phyloP scores from a whole-genome alignment of 2,329 filamentous ascomycete species.

The Davidsoniella virescens region DNA sequence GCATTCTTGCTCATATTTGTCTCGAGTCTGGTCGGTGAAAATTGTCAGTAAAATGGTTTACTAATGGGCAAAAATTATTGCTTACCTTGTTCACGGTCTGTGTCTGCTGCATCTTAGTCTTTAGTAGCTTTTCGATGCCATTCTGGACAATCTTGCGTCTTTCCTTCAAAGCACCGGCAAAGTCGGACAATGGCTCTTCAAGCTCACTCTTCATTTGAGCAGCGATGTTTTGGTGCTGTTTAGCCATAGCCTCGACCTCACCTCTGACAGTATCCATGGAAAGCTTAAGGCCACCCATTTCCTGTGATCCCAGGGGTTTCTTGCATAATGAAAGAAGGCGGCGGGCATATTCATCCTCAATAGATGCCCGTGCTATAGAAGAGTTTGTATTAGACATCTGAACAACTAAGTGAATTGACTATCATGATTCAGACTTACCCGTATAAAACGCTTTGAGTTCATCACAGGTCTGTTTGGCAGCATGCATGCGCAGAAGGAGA shows the following conservation, averaged over 20 bases:
- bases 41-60: slow-evolving; percentile 4
- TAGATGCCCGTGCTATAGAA: slow-evolving; percentile 50
- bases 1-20: slow-evolving; percentile 94
- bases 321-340: slow-evolving; percentile 75
- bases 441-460: slow-evolving; percentile 85
- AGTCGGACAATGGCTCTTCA: slow-evolving; percentile 83
- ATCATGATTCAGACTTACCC: slow-evolving; percentile 31
- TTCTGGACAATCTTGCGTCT: slow-evolving; percentile 89
- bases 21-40: slow-evolving; percentile 46
- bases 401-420: neutral
- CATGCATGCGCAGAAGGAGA: slow-evolving; percentile 84
- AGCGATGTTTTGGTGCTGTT: slow-evolving; percentile 80
- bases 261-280: slow-evolving; percentile 78
- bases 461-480: slow-evolving; percentile 85
- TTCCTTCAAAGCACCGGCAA: slow-evolving; percentile 91
- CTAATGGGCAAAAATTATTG: neutral
- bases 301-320: slow-evolving; percentile 77
- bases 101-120: slow-evolving; percentile 85
- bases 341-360: slow-evolving; percentile 91
- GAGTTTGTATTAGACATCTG: neutral
- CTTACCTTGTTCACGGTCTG: slow-evolving; percentile 75
- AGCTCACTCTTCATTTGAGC: slow-evolving; percentile 90
- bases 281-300: slow-evolving; percentile 64
- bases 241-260: slow-evolving; percentile 86
- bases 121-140: slow-evolving; percentile 85